phyloP scores from a whole-genome alignment of 345 rosid genomes.

The Nephelium lappaceum region DNA sequence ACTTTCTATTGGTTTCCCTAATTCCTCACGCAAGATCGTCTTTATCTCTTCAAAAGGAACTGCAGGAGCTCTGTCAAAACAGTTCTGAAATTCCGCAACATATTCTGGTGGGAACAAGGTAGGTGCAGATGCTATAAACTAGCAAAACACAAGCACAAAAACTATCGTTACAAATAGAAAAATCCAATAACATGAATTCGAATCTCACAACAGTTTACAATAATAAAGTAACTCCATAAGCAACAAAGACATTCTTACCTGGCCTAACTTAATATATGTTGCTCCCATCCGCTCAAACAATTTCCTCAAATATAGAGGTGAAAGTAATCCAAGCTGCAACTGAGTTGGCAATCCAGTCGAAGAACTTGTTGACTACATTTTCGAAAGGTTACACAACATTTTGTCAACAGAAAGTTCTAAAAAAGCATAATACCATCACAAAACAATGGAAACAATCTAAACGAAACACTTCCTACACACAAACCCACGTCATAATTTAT shows the following conservation, averaged over 20 bases:
- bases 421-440: not conserved
- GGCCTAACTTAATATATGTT: slow-evolving; percentile 93
- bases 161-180: not conserved
- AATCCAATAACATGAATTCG: not conserved
- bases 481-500: not conserved
- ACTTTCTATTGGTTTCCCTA: slow-evolving; percentile 84
- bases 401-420: not conserved
- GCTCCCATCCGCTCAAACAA: slow-evolving; percentile 99
- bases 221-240: not conserved
- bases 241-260: slow-evolving; percentile 45
- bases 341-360: slow-evolving; percentile 64
- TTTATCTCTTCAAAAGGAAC: slow-evolving; percentile 79
- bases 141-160: slow-evolving; percentile 23
- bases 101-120: slow-evolving; percentile 89
- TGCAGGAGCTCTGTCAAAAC: slow-evolving; percentile 91
- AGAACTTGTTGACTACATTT: slow-evolving; percentile 61
- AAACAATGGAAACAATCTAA: not conserved
- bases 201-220: not conserved
- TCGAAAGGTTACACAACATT: not conserved
- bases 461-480: not conserved
- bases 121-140: slow-evolving; percentile 97
- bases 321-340: slow-evolving; percentile 79
- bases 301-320: slow-evolving; percentile 86
- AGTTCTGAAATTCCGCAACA: slow-evolving; percentile 87
- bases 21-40: slow-evolving; percentile 73